Conservation (phyloP, 768 basidiomycete species). For the Lactarius sanguifluus region DNA sequence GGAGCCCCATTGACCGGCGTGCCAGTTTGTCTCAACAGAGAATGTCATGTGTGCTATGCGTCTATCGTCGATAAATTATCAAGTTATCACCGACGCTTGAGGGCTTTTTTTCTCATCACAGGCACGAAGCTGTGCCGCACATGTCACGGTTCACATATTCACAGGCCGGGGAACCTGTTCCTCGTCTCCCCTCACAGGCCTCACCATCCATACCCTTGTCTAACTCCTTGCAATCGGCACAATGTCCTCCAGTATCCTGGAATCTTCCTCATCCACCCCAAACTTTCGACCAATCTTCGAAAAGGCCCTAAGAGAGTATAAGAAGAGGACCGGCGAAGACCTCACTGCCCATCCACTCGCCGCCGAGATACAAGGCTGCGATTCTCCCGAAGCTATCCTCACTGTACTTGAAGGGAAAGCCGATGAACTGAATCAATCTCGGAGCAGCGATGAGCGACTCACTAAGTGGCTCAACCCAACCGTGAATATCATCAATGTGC, state of each 20-base stretch:
- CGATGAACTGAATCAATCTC: neutral
- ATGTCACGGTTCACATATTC: too few relatives aligned
- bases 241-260: neutral
- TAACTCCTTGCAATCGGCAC: neutral
- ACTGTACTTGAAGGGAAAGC: neutral
- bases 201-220: neutral
- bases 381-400: neutral
- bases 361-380: neutral
- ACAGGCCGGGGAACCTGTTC: neutral
- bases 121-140: neutral
- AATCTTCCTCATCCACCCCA: neutral
- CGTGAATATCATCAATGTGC: neutral
- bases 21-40: too few relatives aligned
- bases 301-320: neutral
- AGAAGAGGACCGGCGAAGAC: neutral
- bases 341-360: neutral
- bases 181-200: neutral
- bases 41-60: too few relatives aligned
- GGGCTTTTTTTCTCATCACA: too few relatives aligned
- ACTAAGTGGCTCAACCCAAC: neutral
- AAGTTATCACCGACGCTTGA: too few relatives aligned
- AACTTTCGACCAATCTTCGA: neutral
- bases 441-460: neutral
- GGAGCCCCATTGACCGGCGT: too few relatives aligned
- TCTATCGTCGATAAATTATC: too few relatives aligned